Conservation (phyloP, 2,329 filamentous ascomycete species). For the Ophiostoma sp. region DNA sequence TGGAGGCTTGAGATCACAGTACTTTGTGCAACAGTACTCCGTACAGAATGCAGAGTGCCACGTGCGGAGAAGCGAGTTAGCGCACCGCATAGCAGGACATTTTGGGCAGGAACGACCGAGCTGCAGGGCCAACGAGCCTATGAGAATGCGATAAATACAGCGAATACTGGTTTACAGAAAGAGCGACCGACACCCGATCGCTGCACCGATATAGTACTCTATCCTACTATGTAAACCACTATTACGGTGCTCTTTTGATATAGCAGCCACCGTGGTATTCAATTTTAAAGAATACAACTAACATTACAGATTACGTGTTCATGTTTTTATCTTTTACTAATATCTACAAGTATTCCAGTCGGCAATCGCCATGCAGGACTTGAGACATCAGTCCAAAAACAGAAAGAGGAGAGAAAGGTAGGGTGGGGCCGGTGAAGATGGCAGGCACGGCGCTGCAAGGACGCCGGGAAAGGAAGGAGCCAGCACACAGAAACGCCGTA, state of each 20-base stretch:
- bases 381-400: neutral
- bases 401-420: constrained; percentile 5
- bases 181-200: neutral
- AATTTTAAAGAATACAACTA: neutral
- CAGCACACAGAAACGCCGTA: neutral
- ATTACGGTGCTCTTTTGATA: neutral
- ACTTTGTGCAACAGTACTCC: no score
- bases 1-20: neutral
- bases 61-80: constrained; percentile 18
- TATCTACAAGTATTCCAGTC: neutral
- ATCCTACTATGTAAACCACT: neutral
- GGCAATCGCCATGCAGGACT: neutral
- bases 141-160: neutral
- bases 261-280: constrained; percentile 3
- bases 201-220: neutral
- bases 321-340: neutral
- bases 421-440: neutral
- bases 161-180: neutral
- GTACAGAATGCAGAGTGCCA: no score
- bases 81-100: neutral
- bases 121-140: neutral
- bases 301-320: neutral
- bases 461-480: neutral
- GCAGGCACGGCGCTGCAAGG: constrained; percentile 9
- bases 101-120: constrained; percentile 11